These are phyloP conservation scores for Pichia nakasei DNA, from an alignment of 805 yeast species.

Conservation along the genomic window DNA sequence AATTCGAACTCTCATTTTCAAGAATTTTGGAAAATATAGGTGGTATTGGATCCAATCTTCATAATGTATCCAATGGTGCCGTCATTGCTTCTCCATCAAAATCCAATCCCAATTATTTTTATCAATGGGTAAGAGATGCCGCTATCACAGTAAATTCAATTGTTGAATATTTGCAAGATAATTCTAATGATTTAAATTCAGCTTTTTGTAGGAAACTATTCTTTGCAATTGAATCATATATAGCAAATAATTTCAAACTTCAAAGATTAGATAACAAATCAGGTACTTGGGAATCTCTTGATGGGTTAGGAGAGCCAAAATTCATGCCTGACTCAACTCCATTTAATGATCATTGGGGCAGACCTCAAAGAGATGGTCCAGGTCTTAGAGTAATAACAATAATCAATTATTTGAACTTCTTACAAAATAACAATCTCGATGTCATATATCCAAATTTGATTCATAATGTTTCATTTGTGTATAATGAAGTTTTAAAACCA, in stretches of 20 bases:
- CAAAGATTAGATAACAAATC: conserved; percentile 65
- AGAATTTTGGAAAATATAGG: conserved; percentile 49
- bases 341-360: conserved; percentile 71
- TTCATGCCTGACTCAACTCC: conserved; percentile 58
- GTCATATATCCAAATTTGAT: conserved; percentile 22
- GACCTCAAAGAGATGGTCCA: conserved; percentile 96
- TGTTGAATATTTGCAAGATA: conserved; percentile 44
- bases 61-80: conserved; percentile 51
- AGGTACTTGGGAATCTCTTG: conserved; percentile 46
- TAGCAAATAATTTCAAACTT: conserved; percentile 46
- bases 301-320: conserved; percentile 86
- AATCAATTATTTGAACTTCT: conserved; percentile 41
- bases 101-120: conserved; percentile 67
- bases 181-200: conserved; percentile 15
- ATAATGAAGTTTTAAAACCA: conserved; percentile 46
- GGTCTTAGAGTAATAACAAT: conserved; percentile 68
- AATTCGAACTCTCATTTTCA: conserved; percentile 34
- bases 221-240: conserved; percentile 45
- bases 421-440: conserved; percentile 25
- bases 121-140: conserved; percentile 86
- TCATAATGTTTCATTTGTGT: conserved; percentile 30
- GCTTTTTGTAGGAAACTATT: conserved; percentile 12
- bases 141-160: conserved; percentile 71
- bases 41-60: conserved; percentile 30
- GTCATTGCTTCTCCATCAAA: conserved; percentile 82